Evolutionary conservation across 2,329 filamentous ascomycete species (phyloP).

Genomic region (Fusarium sp.): DNA sequence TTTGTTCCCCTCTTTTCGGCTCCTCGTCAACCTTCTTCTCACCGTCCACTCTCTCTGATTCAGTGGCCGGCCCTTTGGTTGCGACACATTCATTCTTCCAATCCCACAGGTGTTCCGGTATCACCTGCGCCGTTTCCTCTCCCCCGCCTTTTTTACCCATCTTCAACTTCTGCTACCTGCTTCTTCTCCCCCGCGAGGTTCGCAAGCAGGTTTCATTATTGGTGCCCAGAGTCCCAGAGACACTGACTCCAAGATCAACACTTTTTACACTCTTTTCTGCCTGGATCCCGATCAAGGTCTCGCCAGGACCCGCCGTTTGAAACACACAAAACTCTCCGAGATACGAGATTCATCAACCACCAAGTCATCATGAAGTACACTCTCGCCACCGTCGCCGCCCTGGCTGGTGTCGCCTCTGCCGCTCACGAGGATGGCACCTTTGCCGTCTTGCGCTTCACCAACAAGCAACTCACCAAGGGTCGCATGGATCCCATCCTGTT

Average conservation of each 20-base stretch:
- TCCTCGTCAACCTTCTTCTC: slow-evolving; percentile 36
- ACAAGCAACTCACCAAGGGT: slow-evolving; percentile 71
- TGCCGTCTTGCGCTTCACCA: slow-evolving; percentile 78
- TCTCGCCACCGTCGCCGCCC: slow-evolving; percentile 49
- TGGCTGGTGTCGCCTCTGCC: slow-evolving; percentile 53
- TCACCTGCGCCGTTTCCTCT: slow-evolving; percentile 40
- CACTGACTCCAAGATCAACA: slow-evolving; percentile 23
- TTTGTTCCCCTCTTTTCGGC: slow-evolving; percentile 47
- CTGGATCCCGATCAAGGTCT: background rate
- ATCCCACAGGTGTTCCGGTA: slow-evolving; percentile 50
- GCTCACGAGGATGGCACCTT: slow-evolving; percentile 65
- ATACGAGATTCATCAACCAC: background rate
- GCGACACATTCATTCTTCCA: slow-evolving; percentile 43
- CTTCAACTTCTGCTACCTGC: slow-evolving; percentile 26
- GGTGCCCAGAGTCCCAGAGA: slow-evolving; percentile 42
- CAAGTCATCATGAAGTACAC: slow-evolving; percentile 52
- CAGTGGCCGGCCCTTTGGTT: slow-evolving; percentile 18
- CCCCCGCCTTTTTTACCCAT: slow-evolving; percentile 12
- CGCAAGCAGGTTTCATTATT: slow-evolving; percentile 35
- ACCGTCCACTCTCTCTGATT: slow-evolving; percentile 37
- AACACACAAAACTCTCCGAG: slow-evolving; percentile 17
- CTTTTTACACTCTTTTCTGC: slow-evolving; percentile 16
- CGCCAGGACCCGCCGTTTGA: background rate
- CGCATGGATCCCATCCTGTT: slow-evolving; percentile 76
- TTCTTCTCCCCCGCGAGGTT: slow-evolving; percentile 19